phyloP scores from a whole-genome alignment of 228 moss, liverwort and hornwort genomes.

The Sphagnum fallax region DNA sequence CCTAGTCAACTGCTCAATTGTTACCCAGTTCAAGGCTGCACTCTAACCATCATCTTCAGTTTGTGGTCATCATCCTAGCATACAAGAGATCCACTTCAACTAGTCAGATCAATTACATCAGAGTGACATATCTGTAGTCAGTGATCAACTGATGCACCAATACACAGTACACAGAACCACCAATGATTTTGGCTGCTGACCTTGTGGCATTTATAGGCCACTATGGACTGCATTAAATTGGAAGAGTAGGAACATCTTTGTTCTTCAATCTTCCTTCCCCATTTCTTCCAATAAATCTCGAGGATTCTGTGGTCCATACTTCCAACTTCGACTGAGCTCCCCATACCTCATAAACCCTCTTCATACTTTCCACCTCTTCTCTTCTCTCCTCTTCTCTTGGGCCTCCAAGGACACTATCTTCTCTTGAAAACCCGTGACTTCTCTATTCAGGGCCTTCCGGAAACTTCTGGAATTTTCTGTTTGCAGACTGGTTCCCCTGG shows the following conservation, averaged over 20 bases:
- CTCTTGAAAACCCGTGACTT: constrained; percentile 30
- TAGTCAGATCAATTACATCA: too few relatives aligned
- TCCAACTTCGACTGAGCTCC: constrained; percentile 42
- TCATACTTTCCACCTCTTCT: constrained; percentile 46
- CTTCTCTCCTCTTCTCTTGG: constrained; percentile 14
- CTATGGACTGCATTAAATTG: constrained; percentile 48
- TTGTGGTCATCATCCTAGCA: too few relatives aligned
- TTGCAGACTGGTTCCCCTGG: constrained; percentile 50
- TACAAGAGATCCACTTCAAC: too few relatives aligned
- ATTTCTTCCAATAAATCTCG: constrained; percentile 42
- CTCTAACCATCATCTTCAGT: too few relatives aligned
- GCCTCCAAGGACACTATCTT: constrained; percentile 52
- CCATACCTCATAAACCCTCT: constrained; percentile 40
- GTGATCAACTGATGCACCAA: not conserved
- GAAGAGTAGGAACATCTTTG: constrained; percentile 30
- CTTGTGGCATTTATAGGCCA: constrained; percentile 62
- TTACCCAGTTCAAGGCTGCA: too few relatives aligned
- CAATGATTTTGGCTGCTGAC: constrained; percentile 65
- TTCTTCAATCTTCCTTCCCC: constrained; percentile 31
- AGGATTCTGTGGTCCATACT: constrained; percentile 34
- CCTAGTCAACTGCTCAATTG: too few relatives aligned
- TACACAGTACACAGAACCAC: constrained; percentile 13
- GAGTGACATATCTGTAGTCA: too few relatives aligned
- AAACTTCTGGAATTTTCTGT: constrained; percentile 47
- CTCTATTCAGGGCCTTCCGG: constrained; percentile 28